Base-by-base conservation (phyloP, 192 early-diverging fungal genomes). In the Backusella mclennaniae region DNA sequence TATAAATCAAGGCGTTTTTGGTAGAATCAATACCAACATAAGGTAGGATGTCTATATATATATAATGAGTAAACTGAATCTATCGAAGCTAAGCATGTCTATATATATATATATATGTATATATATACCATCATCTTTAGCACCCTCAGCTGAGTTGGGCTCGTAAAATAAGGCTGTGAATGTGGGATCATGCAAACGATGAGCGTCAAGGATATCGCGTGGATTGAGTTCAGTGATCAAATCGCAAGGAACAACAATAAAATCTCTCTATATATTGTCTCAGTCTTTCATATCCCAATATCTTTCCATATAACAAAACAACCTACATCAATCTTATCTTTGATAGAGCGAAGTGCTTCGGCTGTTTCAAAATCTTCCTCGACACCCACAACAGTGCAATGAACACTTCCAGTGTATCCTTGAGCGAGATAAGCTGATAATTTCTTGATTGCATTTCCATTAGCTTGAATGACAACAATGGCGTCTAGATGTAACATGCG, bases 161-260 rank as follows among this genome's bases (percentile, higher is more conserved):
- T 95, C 95, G 79, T 92, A 98, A 79, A 97, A 93, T 72, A 98
- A 72, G 2, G 93, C 87, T 1, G 93, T 92, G 52, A 94, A 86
- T 19, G 98, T 90, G 17, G 96, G 93, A 53, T 92, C 90, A 31
- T 90, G 86, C 21, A 91, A 82, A 31, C 96, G 94, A 78, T 94
- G 93, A 71, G 89, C 82, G 81, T 99, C 95, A 76, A 99, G 83
- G 59, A 99, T 85, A 39, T 91, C 88, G 74, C 92, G 90, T 36
- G 97, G 92, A 8, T 92, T 88, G 15, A 96, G 85, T 36, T 95
- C 92, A n/a, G 95, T 92, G 44, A 97, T 86, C 38, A 96, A 79
- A 83, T 99, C 98, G 82, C 96, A 98, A 69, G 92, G 89, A 56
- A 99, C 83, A 11, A 99, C 93, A 52, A 99, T 92, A 63, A 99